These are phyloP conservation scores for Boechera stricta DNA, from an alignment of 345 rosid genomes.

Conservation along the genomic window DNA sequence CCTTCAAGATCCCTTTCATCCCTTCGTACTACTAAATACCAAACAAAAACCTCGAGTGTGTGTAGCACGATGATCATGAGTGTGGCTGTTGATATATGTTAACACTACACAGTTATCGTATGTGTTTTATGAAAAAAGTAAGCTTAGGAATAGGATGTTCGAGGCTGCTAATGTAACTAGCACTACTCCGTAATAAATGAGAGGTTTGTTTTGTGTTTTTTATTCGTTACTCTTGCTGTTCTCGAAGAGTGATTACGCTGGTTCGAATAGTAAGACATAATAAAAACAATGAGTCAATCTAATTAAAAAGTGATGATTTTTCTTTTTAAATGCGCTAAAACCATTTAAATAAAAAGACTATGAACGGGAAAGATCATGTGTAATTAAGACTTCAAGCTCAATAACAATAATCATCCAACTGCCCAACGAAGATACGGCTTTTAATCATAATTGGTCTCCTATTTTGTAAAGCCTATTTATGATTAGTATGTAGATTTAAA, in stretches of 20 bases:
- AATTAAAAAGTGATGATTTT: too few relatives aligned
- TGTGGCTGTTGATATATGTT: slow-evolving; percentile 17
- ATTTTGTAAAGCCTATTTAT: too few relatives aligned
- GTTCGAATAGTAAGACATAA: too few relatives aligned
- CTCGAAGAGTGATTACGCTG: neutral
- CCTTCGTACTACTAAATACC: slow-evolving; percentile 33
- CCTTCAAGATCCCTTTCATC: slow-evolving; percentile 16
- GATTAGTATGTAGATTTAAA: too few relatives aligned
- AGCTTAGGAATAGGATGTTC: neutral
- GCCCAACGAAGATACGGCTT: too few relatives aligned
- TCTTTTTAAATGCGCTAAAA: too few relatives aligned
- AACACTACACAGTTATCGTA: neutral
- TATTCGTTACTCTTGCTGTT: neutral
- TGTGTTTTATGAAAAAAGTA: neutral
- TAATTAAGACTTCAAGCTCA: too few relatives aligned
- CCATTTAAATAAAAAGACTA: too few relatives aligned
- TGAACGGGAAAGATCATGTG: too few relatives aligned
- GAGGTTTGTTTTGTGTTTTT: neutral
- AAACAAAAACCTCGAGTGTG: neutral
- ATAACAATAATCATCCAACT: too few relatives aligned
- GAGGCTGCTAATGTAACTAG: slow-evolving; percentile 31
- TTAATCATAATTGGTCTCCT: too few relatives aligned
- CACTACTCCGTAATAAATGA: slow-evolving; percentile 14
- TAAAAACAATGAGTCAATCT: too few relatives aligned
- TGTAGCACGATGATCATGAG: neutral